A percentile compares a stretch with the other conserved stretches of the same genome.
These are phyloP conservation scores for Plantago major DNA, from an alignment of 257 asterid genomes.

Conservation along the genomic window DNA sequence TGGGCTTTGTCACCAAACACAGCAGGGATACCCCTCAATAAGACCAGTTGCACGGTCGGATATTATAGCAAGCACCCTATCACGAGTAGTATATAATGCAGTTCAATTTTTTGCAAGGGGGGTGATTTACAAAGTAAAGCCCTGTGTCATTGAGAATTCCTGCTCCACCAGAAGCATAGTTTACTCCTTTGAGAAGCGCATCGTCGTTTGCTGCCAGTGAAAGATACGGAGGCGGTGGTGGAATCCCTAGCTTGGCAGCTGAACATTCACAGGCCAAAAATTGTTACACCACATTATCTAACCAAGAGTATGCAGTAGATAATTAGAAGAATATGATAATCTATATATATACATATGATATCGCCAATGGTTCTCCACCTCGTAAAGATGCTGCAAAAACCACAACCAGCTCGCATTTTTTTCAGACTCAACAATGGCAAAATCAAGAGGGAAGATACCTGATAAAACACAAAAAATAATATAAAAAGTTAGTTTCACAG, in stretches of 20 bases:
- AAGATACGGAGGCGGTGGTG: constrained; percentile 72
- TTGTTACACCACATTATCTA: neutral
- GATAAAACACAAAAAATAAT: too few relatives aligned
- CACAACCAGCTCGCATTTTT: too few relatives aligned
- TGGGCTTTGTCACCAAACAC: too few relatives aligned
- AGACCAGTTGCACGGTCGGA: too few relatives aligned
- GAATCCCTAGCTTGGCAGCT: constrained; percentile 69
- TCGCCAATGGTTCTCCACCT: constrained; percentile 86
- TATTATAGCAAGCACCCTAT: too few relatives aligned
- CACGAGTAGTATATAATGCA: too few relatives aligned
- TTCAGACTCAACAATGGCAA: too few relatives aligned
- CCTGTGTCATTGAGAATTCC: constrained; percentile 89
- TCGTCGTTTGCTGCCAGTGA: constrained; percentile 56
- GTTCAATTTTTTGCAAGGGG: neutral
- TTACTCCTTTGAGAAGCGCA: constrained; percentile 63
- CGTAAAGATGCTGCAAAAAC: too few relatives aligned
- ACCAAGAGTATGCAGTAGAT: too few relatives aligned
- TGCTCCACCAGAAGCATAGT: constrained; percentile 91
- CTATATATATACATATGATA: constrained; percentile 6
- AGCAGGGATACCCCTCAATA: too few relatives aligned
- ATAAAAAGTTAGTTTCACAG: too few relatives aligned
- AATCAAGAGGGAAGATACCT: too few relatives aligned
- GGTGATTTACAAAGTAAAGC: constrained; percentile 54
- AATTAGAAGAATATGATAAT: neutral
- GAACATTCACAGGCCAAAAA: constrained; percentile 6